Conservation (phyloP, 306 rosid genomes). For the Rubus parviflorus region DNA sequence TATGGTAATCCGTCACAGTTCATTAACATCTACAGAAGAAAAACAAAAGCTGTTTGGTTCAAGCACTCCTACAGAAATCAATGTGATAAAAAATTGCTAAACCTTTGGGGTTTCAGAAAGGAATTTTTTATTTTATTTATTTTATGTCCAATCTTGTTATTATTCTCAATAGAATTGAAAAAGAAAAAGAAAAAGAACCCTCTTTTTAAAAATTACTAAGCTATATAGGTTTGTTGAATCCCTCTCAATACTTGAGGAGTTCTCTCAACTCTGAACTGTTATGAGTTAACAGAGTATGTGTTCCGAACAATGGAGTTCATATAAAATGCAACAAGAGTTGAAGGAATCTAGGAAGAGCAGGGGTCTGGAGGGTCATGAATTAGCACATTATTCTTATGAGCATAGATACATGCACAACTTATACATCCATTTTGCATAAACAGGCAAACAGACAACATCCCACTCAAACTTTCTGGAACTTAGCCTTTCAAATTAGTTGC, state of each 20-base stretch:
- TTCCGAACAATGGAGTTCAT: neutral
- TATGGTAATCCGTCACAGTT: neutral
- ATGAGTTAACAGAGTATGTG: neutral
- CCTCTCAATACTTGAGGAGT: neutral
- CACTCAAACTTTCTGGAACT: neutral
- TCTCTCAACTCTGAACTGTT: neutral
- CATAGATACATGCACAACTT: neutral
- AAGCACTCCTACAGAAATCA: neutral
- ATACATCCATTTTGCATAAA: neutral
- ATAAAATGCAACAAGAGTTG: neutral
- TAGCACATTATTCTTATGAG: neutral
- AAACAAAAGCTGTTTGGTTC: neutral
- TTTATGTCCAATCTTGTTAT: slow-evolving; percentile 4
- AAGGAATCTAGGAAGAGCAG: neutral
- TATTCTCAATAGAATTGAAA: neutral
- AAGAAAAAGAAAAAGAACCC: neutral
- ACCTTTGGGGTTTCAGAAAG: neutral
- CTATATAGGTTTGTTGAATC: neutral
- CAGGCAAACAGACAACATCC: neutral
- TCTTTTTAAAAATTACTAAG: neutral
- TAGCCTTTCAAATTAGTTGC: neutral
- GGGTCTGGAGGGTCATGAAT: slow-evolving; percentile 17
- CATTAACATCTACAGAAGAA: neutral
- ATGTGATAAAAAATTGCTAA: neutral
- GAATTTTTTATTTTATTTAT: neutral